Base-by-base conservation (phyloP, 345 rosid genomes). In the Brassica rapa region DNA sequence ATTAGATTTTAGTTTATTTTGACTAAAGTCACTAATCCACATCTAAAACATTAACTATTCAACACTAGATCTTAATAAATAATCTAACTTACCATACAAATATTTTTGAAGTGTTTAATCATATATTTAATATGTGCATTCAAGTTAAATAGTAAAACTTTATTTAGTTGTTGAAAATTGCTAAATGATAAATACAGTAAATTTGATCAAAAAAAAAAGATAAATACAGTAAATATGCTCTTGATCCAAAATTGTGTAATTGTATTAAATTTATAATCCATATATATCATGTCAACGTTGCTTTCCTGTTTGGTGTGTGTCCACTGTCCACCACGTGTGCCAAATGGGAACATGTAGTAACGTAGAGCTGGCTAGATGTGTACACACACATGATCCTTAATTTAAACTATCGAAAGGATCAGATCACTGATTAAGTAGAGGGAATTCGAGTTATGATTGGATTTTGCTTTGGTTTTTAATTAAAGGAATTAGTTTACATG, bases 321-420 rank as follows among this genome's bases (percentile, higher is more conserved):
- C 19, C 56, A 49, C 56, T 49, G 56, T n/a, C 8, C 37, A 78
- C 41, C 56, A 72, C 72, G 62, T 70, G 80, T 68, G 68, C 43
- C 43, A 56, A 56, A 65, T 65, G 29, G 41, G 73, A 72, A 72
- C 73, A 55, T 27, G 24, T 57, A 72, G 67, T 24, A 41, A 66
- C 62, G 27, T 72, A 23, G 35, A 41, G 30, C 67, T 21, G 30
- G 39, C 66, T 35, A 59, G 4, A 35, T 24, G n/a, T 33, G 23
- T 33, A 5, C 57, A 67, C 57, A 67, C 57, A 41, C 71, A 57
- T 78, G 53, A 66, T 60, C 7, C 49, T 35, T 23, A 8, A 19
- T 60, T 59, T 30, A 11, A 76, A 15, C 23, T 32, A 32, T 68
- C 25, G 19, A 62, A 11, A 6, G 14, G n/a, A 29, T 30, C 49